phyloP scores from a whole-genome alignment of 1,139 yeast species.

The Hyphopichia buzzinii region DNA sequence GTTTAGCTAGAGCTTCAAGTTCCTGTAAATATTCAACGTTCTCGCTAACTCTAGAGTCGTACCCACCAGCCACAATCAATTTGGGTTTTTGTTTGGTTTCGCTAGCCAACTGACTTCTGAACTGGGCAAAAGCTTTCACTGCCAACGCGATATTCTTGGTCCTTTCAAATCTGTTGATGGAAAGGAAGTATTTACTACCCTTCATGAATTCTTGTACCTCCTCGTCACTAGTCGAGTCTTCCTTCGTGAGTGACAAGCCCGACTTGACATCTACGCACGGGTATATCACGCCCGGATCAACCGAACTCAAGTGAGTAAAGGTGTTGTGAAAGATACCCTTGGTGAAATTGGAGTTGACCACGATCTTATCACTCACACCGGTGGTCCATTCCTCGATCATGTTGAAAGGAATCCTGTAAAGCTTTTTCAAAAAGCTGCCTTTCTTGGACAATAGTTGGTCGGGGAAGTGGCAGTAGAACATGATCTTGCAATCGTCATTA shows the following conservation, averaged over 20 bases:
- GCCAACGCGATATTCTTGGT: constrained; percentile 84
- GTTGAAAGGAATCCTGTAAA: constrained; percentile 84
- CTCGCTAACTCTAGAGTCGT: constrained; percentile 71
- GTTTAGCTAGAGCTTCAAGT: constrained; percentile 49
- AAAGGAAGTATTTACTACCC: constrained; percentile 50
- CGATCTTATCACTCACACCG: constrained; percentile 69
- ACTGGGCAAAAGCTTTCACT: constrained; percentile 55
- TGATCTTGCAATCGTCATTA: constrained; percentile 39
- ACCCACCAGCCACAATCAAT: constrained; percentile 88
- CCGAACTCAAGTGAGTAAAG: constrained; percentile 43
- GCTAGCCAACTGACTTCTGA: constrained; percentile 16
- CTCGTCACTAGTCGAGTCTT: constrained; percentile 17
- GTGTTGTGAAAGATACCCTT: constrained; percentile 64
- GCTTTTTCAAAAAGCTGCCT: constrained; percentile 49
- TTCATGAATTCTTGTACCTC: constrained; percentile 37
- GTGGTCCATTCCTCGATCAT: constrained; percentile 78
- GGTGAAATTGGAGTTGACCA: constrained; percentile 88
- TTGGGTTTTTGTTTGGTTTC: constrained; percentile 25
- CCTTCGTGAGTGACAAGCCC: constrained; percentile 13
- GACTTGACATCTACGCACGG: constrained; percentile 70
- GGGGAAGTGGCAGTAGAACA: constrained; percentile 96
- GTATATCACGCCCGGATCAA: constrained; percentile 71
- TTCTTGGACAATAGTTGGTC: constrained; percentile 76
- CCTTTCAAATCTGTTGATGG: constrained; percentile 85
- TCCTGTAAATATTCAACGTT: constrained; percentile 72